Evolutionary conservation across 495 filamentous ascomycete genomes (phyloP).

Genomic region (Endocarpon pusillum): DNA sequence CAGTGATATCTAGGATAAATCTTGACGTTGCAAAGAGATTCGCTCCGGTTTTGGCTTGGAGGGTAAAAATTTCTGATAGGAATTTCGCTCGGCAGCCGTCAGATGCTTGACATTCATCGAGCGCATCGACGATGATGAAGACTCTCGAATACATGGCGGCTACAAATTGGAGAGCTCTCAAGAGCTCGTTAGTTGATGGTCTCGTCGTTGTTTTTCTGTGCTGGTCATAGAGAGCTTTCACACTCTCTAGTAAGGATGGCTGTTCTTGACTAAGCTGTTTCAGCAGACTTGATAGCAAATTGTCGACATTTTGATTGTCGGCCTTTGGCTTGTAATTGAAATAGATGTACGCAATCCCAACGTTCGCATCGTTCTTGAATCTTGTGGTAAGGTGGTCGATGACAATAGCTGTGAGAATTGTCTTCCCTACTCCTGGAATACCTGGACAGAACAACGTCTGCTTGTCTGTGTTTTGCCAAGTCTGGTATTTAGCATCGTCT

Average conservation of each 20-base stretch:
- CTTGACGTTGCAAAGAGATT: constrained; percentile 17
- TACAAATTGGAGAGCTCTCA: constrained; percentile 12
- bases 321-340: constrained; percentile 20
- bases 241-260: constrained; percentile 7
- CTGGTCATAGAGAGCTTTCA: constrained; percentile 13
- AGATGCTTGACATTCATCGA: constrained; percentile 13
- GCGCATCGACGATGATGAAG: constrained; percentile 27
- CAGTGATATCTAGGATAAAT: not conserved
- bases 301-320: constrained; percentile 16
- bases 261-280: constrained; percentile 15
- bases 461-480: constrained; percentile 14
- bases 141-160: constrained; percentile 10
- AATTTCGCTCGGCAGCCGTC: constrained; percentile 4
- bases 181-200: constrained; percentile 18
- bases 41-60: constrained; percentile 3
- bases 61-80: constrained; percentile 4
- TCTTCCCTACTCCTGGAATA: constrained; percentile 28
- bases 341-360: constrained; percentile 24
- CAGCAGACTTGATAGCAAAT: constrained; percentile 19
- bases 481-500: constrained; percentile 13
- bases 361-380: constrained; percentile 1
- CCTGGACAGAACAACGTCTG: constrained; percentile 21
- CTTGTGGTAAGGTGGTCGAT: constrained; percentile 12
- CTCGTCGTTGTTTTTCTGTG: constrained; percentile 8
- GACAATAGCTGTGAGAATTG: constrained; percentile 19